Conservation (phyloP, 164 flowering plant species). For the Piper betle region DNA sequence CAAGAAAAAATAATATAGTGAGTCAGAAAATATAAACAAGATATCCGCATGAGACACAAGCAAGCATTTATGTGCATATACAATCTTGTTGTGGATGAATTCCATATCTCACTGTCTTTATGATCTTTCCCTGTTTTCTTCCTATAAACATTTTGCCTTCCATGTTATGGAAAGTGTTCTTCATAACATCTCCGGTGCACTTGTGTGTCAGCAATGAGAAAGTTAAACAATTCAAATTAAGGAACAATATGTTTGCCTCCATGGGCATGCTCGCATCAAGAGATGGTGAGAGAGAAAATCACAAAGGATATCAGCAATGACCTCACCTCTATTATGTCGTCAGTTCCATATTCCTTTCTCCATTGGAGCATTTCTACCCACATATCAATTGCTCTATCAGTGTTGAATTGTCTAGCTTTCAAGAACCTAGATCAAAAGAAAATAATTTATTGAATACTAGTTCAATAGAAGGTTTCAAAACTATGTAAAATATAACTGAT, state of each 20-base stretch:
- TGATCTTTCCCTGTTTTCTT: no score
- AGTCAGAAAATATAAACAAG: no score
- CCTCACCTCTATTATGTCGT: constrained; percentile 74
- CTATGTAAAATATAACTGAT: neutral
- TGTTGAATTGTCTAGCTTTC: constrained; percentile 78
- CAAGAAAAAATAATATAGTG: neutral
- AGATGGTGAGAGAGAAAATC: neutral
- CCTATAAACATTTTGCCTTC: no score
- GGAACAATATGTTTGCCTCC: neutral
- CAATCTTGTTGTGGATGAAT: no score
- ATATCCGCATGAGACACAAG: no score
- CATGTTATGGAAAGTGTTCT: no score
- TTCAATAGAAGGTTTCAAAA: neutral
- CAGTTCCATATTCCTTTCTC: constrained; percentile 81
- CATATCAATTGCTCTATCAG: constrained; percentile 68
- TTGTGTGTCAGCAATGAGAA: no score
- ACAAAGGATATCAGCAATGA: neutral
- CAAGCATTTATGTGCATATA: no score
- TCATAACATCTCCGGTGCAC: no score
- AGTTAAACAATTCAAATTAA: no score
- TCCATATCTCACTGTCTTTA: no score
- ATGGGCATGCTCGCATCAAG: neutral
- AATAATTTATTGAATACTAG: no score
- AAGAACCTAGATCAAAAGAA: constrained; percentile 40
- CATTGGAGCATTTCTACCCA: constrained; percentile 92